These are phyloP conservation scores for Diaporthe batatas DNA, from an alignment of 2,329 filamentous ascomycete species.

Conservation along the genomic window DNA sequence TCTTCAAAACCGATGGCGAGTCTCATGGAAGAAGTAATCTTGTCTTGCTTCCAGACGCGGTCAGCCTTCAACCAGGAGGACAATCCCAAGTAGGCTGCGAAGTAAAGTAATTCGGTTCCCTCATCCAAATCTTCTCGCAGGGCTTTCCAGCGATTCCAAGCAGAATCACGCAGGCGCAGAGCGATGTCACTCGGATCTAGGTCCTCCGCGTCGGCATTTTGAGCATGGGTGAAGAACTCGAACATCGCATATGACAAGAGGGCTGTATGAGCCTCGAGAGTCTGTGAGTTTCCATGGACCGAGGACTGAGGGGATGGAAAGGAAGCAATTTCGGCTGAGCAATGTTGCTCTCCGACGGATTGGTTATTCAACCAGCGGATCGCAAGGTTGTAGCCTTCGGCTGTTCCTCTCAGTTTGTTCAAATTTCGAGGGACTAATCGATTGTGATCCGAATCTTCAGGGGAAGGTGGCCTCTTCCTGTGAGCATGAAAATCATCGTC, in stretches of 20 bases:
- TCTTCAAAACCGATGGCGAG: not conserved
- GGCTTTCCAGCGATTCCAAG: not conserved
- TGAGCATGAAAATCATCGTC: too few species aligned
- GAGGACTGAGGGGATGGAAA: not conserved
- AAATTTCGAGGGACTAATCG: too few species aligned
- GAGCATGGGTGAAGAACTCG: constrained; percentile 4
- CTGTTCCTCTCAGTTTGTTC: not conserved
- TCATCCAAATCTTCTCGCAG: not conserved
- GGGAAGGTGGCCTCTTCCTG: not conserved
- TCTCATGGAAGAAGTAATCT: not conserved
- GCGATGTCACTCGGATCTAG: not conserved
- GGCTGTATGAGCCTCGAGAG: not conserved
- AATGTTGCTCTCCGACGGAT: not conserved
- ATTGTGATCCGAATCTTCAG: not conserved
- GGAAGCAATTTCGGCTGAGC: not conserved
- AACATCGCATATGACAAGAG: constrained; percentile 5
- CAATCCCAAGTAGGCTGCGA: not conserved
- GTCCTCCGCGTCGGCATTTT: not conserved
- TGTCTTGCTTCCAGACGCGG: not conserved
- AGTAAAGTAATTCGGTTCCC: not conserved
- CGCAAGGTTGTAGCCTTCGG: not conserved
- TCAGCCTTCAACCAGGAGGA: not conserved
- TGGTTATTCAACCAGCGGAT: not conserved
- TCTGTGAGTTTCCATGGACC: not conserved
- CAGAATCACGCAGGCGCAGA: not conserved